Base-by-base conservation (phyloP, 1,284 basidiomycete species). In the Kwoniella shivajii region DNA sequence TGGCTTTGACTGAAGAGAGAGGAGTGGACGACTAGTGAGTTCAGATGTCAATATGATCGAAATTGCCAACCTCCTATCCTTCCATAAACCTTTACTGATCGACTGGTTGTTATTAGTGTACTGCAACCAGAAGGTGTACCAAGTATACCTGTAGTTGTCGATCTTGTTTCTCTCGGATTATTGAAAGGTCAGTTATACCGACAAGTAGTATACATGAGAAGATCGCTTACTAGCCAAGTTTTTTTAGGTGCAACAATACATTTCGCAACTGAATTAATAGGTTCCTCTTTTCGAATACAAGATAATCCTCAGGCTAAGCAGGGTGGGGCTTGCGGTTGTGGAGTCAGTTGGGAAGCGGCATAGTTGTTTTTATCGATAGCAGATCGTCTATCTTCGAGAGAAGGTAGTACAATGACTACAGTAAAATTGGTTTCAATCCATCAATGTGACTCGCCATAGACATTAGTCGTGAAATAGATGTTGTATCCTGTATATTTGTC, bases 231-330 rank as follows among this genome's bases (percentile, higher is more conserved):
- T 58, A 24, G 6, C 24, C 18, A 57, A 10, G 61, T 77, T 10
- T 61, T 76, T 13, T 65, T 73, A 63, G 82, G 82, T 34, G 76
- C 80, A 6, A 83, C 81, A 2, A 71, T 84, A n/a, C 81, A 83
- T 66, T 82, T 81, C 64, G 82, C 82, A n/a, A 84, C 82, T 1
- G 83, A 84, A 61, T 73, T 84, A 36, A 84, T 84, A 43, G 83
- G 83, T 3, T 79, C 76, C 18, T 79, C 79, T n/a, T 84, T 84
- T 67, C 67, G 79, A 36, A 72, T 84, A 54, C 65, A 77, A 34
- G 73, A 82, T 61, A 84, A 84, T 59, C 83, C 83, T n/a, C 81
- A 83, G 59, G 82, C 82, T 7, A 77, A 77, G 54, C 79, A 83
- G 46, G 81, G 82, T 13, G 80, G 79, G 14, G 80, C 80, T 5